A percentile compares a stretch with the other conserved stretches of the same genome.
Evolutionary conservation across 495 filamentous ascomycete genomes (phyloP).

Genomic region (Astrothelium subdiscretum): DNA sequence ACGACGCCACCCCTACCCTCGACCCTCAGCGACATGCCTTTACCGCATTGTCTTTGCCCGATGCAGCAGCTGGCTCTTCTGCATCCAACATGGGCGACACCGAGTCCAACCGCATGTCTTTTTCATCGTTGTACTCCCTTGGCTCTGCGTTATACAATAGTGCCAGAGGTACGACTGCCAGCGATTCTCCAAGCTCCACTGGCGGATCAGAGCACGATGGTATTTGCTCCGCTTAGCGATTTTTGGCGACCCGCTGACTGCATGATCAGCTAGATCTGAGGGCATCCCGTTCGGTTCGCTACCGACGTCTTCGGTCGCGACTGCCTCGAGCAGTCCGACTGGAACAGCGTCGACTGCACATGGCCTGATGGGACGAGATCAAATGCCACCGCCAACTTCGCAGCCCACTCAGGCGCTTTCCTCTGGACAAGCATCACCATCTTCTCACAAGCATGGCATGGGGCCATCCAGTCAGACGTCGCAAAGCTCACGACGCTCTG

Average conservation of each 20-base stretch:
- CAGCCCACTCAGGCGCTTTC: neutral
- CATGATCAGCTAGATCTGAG: conserved; percentile 7
- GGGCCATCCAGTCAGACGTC: neutral
- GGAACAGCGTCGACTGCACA: conserved; percentile 21
- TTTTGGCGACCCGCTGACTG: neutral
- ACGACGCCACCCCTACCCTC: conserved; percentile 15
- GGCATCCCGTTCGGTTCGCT: conserved; percentile 1
- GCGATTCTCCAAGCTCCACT: conserved; percentile 30
- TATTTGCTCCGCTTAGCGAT: neutral
- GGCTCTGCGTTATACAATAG: conserved; percentile 38
- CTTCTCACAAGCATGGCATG: neutral
- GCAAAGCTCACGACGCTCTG: conserved; percentile 45
- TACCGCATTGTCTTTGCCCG: conserved; percentile 27
- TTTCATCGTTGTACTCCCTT: conserved; percentile 54
- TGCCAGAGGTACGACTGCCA: conserved; percentile 19
- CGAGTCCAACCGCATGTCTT: conserved; percentile 48
- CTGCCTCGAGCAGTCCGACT: conserved; percentile 29
- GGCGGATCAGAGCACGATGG: conserved; percentile 30
- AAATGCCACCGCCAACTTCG: neutral
- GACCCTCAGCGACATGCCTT: conserved; percentile 8
- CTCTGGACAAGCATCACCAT: neutral
- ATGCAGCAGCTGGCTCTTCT: conserved; percentile 34
- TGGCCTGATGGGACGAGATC: neutral
- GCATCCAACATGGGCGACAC: conserved; percentile 8
- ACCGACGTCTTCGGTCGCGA: conserved; percentile 39